These are phyloP conservation scores for Fibroporia radiculosa DNA, from an alignment of 768 basidiomycete genomes.

Conservation along the genomic window DNA sequence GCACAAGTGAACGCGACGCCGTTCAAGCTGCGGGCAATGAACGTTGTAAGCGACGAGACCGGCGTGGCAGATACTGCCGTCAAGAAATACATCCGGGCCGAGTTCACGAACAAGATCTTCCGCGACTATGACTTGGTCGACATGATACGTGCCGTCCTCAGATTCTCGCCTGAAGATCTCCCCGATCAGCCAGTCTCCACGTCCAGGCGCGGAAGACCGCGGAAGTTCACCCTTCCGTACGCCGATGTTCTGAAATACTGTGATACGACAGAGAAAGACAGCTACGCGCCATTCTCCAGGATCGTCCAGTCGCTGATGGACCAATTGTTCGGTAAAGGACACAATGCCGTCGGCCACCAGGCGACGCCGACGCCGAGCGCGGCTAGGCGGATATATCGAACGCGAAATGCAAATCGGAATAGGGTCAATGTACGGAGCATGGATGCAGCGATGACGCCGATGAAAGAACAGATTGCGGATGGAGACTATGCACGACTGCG, in stretches of 20 bases:
- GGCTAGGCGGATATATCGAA: neutral
- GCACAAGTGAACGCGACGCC: no score
- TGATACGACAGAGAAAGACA: neutral
- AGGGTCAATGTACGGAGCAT: neutral
- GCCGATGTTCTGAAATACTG: neutral
- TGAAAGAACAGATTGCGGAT: neutral
- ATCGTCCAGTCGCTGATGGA: neutral
- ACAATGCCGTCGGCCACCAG: neutral
- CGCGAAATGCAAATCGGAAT: no score
- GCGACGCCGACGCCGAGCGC: neutral
- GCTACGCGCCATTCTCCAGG: neutral
- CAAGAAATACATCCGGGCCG: neutral
- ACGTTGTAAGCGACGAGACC: no score
- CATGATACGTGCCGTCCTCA: neutral
- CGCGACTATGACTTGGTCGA: constrained; percentile 4
- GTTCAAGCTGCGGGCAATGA: no score
- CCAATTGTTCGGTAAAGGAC: neutral
- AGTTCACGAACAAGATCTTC: neutral
- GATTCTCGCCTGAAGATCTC: neutral
- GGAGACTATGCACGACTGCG: neutral
- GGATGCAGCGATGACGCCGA: neutral
- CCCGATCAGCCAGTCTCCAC: no score
- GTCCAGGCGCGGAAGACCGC: no score
- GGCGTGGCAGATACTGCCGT: neutral
- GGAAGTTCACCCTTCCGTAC: neutral